Base-by-base conservation (phyloP, 805 yeast species). In the Wickerhamiella kurtzmanii region DNA sequence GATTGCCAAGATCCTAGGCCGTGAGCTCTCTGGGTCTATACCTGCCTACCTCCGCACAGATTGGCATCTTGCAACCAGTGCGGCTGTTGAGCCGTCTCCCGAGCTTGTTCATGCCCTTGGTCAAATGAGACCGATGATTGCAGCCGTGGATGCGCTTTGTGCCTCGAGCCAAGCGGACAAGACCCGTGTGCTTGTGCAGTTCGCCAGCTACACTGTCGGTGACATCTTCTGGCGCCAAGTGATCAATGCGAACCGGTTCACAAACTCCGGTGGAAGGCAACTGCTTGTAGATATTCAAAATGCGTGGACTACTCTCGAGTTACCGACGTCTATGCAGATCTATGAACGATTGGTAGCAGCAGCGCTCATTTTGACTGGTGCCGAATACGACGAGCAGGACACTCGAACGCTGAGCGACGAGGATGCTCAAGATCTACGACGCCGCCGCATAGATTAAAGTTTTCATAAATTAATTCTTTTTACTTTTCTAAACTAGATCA, bases 191-290 rank as follows among this genome's bases (percentile, higher is more conserved):
- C 53, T 59, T 36, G 44, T 55, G 3, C 41, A 47, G 9, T 25
- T 25, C 11, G 48, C 70, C 6, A 56, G 67, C 1, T 41, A 46
- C 3, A 56, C 59, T 2, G 46, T 71, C n/a, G 60, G 66, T 2
- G 51, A 51, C 17, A 67, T 68, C 45, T 57, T 72, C 43, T 67
- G 65, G 57, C 62, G 58, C 22, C 63, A 64, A 44, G 60, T 72
- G 13, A 56, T 70, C 8, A 61, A 62, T 50, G 66, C 67, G 6
- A 65, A 65, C 49, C 57, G 53, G 42, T 72, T 71, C 54, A 58
- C 59, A 13, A 21, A 28, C 3, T 28, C 39, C 6, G 72, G 73
- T 3, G 71, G 69, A 2, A 13, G 35, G 8, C 68, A 64, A 44
- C 56, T 72, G 19, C 49, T 49, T 5, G 47, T 44, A 3, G 73